Conservation (phyloP, 139 green algal genomes). For the Parachlorella kessleri region DNA sequence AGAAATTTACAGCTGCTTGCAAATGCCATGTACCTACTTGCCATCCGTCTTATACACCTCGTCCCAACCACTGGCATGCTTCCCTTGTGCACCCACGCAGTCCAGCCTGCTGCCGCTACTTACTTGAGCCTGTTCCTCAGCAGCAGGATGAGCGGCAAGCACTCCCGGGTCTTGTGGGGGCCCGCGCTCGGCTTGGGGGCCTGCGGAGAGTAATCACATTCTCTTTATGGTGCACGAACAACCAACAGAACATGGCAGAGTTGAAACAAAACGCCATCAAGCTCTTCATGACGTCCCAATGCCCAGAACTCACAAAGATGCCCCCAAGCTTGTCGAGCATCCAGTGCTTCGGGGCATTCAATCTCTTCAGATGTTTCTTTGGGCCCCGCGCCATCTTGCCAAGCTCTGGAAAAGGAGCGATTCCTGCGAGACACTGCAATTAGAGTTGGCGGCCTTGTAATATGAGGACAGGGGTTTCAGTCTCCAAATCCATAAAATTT, state of each 20-base stretch:
- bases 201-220: constrained; percentile 59
- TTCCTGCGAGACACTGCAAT: too few relatives aligned
- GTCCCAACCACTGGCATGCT: too few relatives aligned
- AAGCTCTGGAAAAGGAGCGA: too few relatives aligned
- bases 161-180: constrained; percentile 98
- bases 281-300: not conserved
- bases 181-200: constrained; percentile 96
- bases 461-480: too few relatives aligned
- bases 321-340: constrained; percentile 99
- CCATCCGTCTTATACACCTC: too few relatives aligned
- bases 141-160: constrained; percentile 95
- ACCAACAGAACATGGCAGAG: not conserved
- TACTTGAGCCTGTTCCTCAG: constrained; percentile 99
- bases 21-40: too few relatives aligned
- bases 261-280: not conserved
- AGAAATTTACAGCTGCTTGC: too few relatives aligned
- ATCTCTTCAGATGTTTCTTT: constrained; percentile 99
- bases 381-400: constrained; percentile 69
- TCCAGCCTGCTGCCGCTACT: constrained; percentile 29
- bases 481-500: too few relatives aligned
- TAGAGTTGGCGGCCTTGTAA: too few relatives aligned
- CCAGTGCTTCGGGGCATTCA: constrained; percentile 98
- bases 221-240: not conserved
- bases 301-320: constrained; percentile 89
- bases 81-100: too few relatives aligned